Evolutionary conservation across 495 filamentous ascomycete genomes (phyloP).

Genomic region (Talaromyces stipitatus): DNA sequence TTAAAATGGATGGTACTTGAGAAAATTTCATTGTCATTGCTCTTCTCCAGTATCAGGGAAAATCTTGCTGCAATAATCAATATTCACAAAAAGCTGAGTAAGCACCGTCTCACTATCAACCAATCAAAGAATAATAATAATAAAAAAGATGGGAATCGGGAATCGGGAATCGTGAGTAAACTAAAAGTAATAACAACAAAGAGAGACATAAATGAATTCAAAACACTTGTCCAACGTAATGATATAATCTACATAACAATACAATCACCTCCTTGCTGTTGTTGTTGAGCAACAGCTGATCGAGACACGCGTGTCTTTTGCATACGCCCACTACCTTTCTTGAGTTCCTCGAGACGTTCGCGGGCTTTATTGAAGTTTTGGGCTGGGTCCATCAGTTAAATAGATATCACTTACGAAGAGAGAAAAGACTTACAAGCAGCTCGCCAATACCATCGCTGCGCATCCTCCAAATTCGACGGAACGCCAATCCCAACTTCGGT

Average conservation of each 20-base stretch:
- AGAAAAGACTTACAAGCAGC: slow-evolving; percentile 73
- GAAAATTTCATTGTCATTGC: too few species aligned
- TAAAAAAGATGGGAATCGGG: neutral
- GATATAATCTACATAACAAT: slow-evolving; percentile 57
- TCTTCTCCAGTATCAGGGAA: too few species aligned
- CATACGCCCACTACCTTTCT: slow-evolving; percentile 62
- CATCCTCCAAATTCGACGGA: slow-evolving; percentile 79
- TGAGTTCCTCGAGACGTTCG: slow-evolving; percentile 86
- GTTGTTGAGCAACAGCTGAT: slow-evolving; percentile 72
- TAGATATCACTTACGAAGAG: slow-evolving; percentile 9
- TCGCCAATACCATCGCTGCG: slow-evolving; percentile 96
- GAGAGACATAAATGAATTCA: neutral
- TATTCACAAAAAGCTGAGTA: too few species aligned
- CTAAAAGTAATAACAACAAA: too few species aligned
- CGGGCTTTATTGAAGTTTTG: slow-evolving; percentile 91
- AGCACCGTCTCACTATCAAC: too few species aligned
- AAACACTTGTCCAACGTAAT: neutral
- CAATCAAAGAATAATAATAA: neutral
- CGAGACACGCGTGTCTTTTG: slow-evolving; percentile 75
- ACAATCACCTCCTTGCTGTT: slow-evolving; percentile 75
- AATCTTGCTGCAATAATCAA: too few species aligned
- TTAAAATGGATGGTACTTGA: too few species aligned
- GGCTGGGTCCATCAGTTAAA: slow-evolving; percentile 52
- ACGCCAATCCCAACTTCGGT: slow-evolving; percentile 94
- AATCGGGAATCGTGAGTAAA: neutral